Percentiles rank a stretch among this genome's conserved stretches.
Conservation (phyloP, 192 early-diverging fungal species). For the Spinellus fusiger region DNA sequence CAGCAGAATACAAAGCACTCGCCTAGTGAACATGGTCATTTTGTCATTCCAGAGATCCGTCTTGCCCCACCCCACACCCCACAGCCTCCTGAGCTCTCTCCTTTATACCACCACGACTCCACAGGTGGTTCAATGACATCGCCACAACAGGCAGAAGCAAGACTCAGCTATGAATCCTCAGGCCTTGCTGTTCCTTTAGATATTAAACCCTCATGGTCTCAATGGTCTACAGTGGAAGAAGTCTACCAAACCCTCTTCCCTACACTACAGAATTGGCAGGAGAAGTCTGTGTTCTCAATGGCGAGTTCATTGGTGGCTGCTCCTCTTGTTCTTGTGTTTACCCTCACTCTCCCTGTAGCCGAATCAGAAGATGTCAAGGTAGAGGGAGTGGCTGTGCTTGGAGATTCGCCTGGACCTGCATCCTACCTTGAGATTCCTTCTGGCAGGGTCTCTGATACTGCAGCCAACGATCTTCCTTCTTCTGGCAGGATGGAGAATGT, state of each 20-base stretch:
- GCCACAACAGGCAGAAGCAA: background rate
- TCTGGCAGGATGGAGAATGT: background rate
- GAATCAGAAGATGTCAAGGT: conserved; percentile 35
- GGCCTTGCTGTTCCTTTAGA: background rate
- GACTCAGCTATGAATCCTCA: background rate
- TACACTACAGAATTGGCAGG: conserved; percentile 44
- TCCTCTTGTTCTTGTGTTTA: conserved; percentile 48
- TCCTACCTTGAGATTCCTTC: conserved; percentile 12
- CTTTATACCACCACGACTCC: background rate
- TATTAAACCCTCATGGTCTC: background rate
- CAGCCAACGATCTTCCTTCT: background rate
- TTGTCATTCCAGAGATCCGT: conserved; percentile 18
- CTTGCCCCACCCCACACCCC: conserved; percentile 14
- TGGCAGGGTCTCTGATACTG: background rate
- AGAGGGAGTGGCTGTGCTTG: conserved; percentile 18
- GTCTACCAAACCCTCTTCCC: conserved; percentile 46
- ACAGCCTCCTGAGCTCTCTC: background rate
- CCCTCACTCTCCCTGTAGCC: conserved; percentile 58
- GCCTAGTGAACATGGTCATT: background rate
- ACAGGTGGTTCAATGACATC: background rate
- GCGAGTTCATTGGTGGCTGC: conserved; percentile 40
- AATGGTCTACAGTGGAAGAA: conserved; percentile 7
- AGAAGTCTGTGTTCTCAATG: conserved; percentile 39
- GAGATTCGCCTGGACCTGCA: background rate
- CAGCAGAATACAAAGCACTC: background rate